Base-by-base conservation (phyloP, 305 asterid species). In the Lippia alba region DNA sequence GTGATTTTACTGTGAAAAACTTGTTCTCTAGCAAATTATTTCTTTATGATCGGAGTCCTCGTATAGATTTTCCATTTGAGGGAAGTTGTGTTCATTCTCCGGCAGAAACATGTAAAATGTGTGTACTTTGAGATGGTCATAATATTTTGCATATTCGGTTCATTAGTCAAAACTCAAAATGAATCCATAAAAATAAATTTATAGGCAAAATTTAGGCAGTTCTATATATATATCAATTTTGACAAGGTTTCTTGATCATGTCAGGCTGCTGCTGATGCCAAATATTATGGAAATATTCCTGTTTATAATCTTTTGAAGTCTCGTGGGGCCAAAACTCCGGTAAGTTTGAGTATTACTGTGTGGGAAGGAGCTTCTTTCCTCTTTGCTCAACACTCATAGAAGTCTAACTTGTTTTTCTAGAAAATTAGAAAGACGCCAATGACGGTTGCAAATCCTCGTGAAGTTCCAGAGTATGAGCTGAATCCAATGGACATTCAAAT, bases 251-350 rank as follows among this genome's bases (percentile, higher is more conserved):
- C 16, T 61, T 63, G 61, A 54, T 71, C 69, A 44, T 71, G 78
- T 34, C 83, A 93, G 98, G 97, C 97, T 40, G 96, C 96, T 66
- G 96, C 95, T 80, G 99, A 94, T 83, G 97, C 97, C 18, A 94
- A 94, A 75, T 89, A 94, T 82, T 94, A 94, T 71, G 97, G 97
- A 48, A 91, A 94, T 73, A 19, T 66, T 18, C 97, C 87, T 54
- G 89, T 90, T 67, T 95, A 86, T 76, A 89, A 89, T 78, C 82
- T 89, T 19, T 85, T 95, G 86, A 95, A 90, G 84, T 86, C 98
- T 57, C 98, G 96, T 69, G 99, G 99, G 62, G 99, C 97, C 63
- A 89, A 87, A 79, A 80, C 81, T 69, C 97, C 92, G 32, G 99
- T 94, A 84, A 79, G 91, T 75, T 39, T 59, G 67, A 71, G 44